These are phyloP conservation scores for Coriolopsis trogii DNA, from an alignment of 1,284 basidiomycete genomes.

Conservation along the genomic window DNA sequence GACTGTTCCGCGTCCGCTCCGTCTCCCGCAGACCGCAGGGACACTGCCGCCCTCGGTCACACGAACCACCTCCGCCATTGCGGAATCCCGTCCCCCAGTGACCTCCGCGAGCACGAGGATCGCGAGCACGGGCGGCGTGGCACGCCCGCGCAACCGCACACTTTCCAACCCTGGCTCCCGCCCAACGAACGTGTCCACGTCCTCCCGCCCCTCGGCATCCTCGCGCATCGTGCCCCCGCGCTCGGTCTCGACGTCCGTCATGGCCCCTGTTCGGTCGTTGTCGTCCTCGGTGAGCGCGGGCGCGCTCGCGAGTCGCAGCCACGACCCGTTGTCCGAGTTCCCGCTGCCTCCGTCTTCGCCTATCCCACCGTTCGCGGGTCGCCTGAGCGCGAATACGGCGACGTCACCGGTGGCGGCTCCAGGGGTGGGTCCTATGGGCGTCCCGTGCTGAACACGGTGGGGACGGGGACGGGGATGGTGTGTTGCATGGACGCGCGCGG, in stretches of 20 bases:
- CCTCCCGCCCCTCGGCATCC: constrained; percentile 1
- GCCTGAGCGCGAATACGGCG: constrained; percentile 11
- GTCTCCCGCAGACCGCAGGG: constrained; percentile 22
- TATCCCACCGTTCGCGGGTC: not conserved
- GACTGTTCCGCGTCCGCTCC: constrained; percentile 23
- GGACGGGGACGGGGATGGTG: constrained; percentile 34
- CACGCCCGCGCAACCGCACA: no score
- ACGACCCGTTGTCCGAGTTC: constrained; percentile 14
- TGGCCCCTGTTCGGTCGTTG: constrained; percentile 19
- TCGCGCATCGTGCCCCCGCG: constrained; percentile 15
- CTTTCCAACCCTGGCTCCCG: no score
- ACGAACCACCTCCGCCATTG: constrained; percentile 1
- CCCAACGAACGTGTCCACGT: no score
- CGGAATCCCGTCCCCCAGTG: not conserved
- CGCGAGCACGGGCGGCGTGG: no score
- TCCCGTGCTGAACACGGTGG: constrained; percentile 20
- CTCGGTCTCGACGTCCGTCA: constrained; percentile 16
- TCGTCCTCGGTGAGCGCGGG: constrained; percentile 2
- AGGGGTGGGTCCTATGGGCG: no score
- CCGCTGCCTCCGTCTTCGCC: constrained; percentile 15
- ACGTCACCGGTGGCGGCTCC: constrained; percentile 1
- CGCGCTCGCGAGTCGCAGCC: constrained; percentile 3
- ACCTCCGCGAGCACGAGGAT: no score
- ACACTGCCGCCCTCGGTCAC: constrained; percentile 2
- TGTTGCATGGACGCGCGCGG: no score